Evolutionary conservation across 257 asterid species (phyloP), one percentile per base, ranked within the genome.

Genomic region (Fraxinus anomala): DNA sequence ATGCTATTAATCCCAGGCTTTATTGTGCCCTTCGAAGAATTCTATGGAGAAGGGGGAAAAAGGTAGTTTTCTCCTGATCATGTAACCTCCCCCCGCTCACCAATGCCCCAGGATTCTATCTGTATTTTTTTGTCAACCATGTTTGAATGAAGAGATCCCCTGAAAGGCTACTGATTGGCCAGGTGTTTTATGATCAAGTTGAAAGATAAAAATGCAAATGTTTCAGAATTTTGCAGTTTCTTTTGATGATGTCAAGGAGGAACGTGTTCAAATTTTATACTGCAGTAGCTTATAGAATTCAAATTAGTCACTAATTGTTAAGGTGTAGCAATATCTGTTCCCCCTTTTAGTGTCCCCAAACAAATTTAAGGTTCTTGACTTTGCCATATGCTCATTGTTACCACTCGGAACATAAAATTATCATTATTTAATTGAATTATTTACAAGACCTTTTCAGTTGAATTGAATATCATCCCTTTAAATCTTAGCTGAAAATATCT

Each of bases 401-500:
- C 68, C 68, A 61, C 12, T 23, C 17, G 12, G 33, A 61, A 10
- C 69, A 59, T 21, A 63, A 63, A 63, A 63, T 63, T 2, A 26
- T 63, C 36, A 63, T 26, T 59, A 21, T 23, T 6, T 59, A 23
- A 63, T 1, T 3, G 34, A 63, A 63, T 11, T 26, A 63, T 26
- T 63, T 63, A 63, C 69, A 63, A 8, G 17, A 26, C 33, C 12
- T 56, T 56, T 56, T n/a, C 28, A n/a, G 11, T 56, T 19, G 66
- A n/a, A 56, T 56, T 56, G 66, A n/a, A 56, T n/a, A 56, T n/a
- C 28, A 26, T 26, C 69, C 68, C 69, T 26, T 24, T 16, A 56
- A 77, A 63, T 63, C 68, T 73, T 61, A 39, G 31, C 69, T 73
- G 70, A 66, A 34, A 73, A 65, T 68, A 73, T 70, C 79, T 54